phyloP scores from a whole-genome alignment of 2,329 filamentous ascomycete genomes.

The Graphilbum sp. region DNA sequence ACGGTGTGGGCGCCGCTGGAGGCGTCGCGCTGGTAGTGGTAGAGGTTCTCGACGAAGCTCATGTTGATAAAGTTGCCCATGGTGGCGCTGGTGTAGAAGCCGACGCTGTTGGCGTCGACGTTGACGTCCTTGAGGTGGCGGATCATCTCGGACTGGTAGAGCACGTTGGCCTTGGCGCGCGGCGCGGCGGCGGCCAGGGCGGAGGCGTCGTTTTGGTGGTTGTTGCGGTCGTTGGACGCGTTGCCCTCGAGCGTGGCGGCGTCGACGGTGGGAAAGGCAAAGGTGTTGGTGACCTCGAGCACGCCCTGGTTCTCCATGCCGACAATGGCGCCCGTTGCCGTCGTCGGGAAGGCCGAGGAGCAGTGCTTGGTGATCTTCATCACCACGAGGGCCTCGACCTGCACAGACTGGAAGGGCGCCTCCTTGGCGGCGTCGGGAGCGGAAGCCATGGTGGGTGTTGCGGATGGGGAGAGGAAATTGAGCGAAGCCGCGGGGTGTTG shows the following conservation, averaged over 20 bases:
- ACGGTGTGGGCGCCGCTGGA: slow-evolving; percentile 77
- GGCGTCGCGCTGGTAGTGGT: slow-evolving; percentile 92
- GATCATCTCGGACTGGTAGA: slow-evolving; percentile 95
- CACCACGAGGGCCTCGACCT: slow-evolving; percentile 89
- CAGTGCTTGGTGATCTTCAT: slow-evolving; percentile 98
- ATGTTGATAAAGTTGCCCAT: slow-evolving; percentile 97
- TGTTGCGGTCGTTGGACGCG: slow-evolving; percentile 7
- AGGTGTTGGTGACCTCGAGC: slow-evolving; percentile 86
- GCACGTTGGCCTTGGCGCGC: slow-evolving; percentile 73
- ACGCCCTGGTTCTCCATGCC: slow-evolving; percentile 76
- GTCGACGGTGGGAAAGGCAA: slow-evolving; percentile 81
- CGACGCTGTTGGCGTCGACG: slow-evolving; percentile 92
- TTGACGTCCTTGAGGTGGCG: slow-evolving; percentile 93
- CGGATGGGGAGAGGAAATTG: neutral
- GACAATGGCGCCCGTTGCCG: slow-evolving; percentile 77
- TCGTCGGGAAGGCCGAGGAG: slow-evolving; percentile 72
- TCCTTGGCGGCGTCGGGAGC: slow-evolving; percentile 42
- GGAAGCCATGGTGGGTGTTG: slow-evolving; percentile 4
- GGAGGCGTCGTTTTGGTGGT: slow-evolving; percentile 58
- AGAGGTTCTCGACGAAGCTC: slow-evolving; percentile 95
- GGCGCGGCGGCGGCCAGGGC: slow-evolving; percentile 74
- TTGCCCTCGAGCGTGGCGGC: slow-evolving; percentile 39
- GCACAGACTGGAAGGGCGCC: slow-evolving; percentile 65
- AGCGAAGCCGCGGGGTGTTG: neutral
- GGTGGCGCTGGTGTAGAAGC: slow-evolving; percentile 96